Evolutionary conservation across 441 rosid species (phyloP).

Genomic region (Biscutella auriculata): DNA sequence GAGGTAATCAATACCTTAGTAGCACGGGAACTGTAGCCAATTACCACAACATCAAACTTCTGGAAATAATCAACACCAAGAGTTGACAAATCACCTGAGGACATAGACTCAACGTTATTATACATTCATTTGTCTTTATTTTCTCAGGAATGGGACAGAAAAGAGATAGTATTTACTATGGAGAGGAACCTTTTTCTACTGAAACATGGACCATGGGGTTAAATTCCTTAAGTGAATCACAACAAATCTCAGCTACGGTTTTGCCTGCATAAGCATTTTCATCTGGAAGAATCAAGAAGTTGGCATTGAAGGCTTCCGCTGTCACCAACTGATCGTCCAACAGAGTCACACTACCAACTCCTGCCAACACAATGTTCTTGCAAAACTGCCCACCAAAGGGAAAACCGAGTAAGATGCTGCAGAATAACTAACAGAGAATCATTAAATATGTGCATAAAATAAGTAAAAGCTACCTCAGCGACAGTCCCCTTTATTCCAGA

Average conservation of each 20-base stretch:
- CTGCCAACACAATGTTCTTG: constrained; percentile 85
- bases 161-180: background rate
- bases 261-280: constrained; percentile 30
- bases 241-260: constrained; percentile 54
- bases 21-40: constrained; percentile 44
- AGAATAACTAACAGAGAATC: background rate
- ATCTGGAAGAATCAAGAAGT: constrained; percentile 46
- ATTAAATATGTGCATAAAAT: no score
- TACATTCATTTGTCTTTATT: background rate
- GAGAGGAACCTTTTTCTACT: constrained; percentile 48
- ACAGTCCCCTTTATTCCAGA: constrained; percentile 67
- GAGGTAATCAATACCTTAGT: constrained; percentile 32
- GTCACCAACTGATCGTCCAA: constrained; percentile 58
- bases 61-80: constrained; percentile 42
- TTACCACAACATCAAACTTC: constrained; percentile 65
- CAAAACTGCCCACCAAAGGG: constrained; percentile 46
- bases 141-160: background rate
- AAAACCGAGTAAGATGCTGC: background rate
- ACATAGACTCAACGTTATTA: background rate
- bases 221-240: constrained; percentile 59
- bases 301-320: constrained; percentile 48
- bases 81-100: constrained; percentile 53
- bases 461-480: constrained; percentile 45
- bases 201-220: constrained; percentile 81
- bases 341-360: constrained; percentile 74